Base-by-base conservation (phyloP, 2,329 filamentous ascomycete species). In the Botrytis porri region DNA sequence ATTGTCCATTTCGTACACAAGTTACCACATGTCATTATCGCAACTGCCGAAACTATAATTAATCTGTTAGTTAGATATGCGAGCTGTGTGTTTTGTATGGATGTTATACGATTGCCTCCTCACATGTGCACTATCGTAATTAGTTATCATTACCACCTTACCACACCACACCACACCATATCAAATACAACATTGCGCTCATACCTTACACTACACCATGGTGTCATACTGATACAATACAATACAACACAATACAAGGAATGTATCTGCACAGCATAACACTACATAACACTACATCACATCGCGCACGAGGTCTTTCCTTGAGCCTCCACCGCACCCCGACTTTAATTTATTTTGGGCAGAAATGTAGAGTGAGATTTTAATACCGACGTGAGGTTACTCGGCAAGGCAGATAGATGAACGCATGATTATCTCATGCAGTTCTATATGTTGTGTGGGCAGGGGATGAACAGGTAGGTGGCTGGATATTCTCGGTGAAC, bases 161-260 rank as follows among this genome's bases (percentile, higher is more conserved):
- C 51, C 51, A 57, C 51, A 32, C 22, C 48, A 51, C 48, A n/a
- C 29, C n/a, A 64, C 5, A 22, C 4, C n/a, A 3, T n/a, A n/a
- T n/a, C n/a, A 43, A 32, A 64, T 64, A 64, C 61, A 32, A 64
- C 61, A 22, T 39, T 64, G 39, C 61, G 29, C n/a, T 64, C 61
- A 64, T 22, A 43, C 61, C 8, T 43, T 22, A 43, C 25, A 39
- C 25, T 12, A 63, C 61, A 32, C n/a, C n/a, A 57, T 45, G 1
- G 3, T 29, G 12, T n/a, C 25, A 29, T 20, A 32, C n/a, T 20
- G 6, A 32, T 29, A 14, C 18, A 22, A 41, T 12, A 63, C 25
- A 16, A 39, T 39, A 62, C 35, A 41, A 18, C 18, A 29, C 43
- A 45, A 45, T 22, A n/a, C n/a, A n/a, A n/a, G n/a, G n/a, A 57